Base-by-base conservation (phyloP, 140 eudicot species). In the Bidens hawaiensis region DNA sequence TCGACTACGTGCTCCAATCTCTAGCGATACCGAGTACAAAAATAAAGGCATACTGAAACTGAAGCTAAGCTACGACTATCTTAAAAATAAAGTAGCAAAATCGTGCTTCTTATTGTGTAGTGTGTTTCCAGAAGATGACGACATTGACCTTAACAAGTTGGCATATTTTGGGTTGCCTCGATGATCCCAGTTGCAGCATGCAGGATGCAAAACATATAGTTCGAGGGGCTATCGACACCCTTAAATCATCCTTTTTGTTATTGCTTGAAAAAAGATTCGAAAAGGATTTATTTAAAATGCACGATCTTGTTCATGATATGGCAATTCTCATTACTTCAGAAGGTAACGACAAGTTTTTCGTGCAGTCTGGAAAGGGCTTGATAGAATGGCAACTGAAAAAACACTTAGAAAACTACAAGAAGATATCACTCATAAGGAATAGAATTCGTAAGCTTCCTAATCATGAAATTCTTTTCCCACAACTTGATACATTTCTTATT, bases 291-390 rank as follows among this genome's bases (percentile, higher is more conserved):
- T n/a, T 50, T 17, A 50, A 22, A 66, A 57, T 82, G 79, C 88
- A 82, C 18, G 78, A 75, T 33, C 59, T 78, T 19, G 74, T 82
- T 23, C 81, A 71, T 10, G 75, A 78, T 18, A 69, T 78, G 61
- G 83, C 75, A 2, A 21, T 78, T 19, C 13, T 30, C 0, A 71
- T 82, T 23, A 62, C 81, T 3, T 23, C 59, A 12, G 0, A 56
- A 31, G 67, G 65, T 23, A 22, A 63, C 1, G 18, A 12, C 19
- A 10, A 1, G 34, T 52, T 12, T 23, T 23, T 13, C 18, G 59
- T 52, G 19, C 11, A 16, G n/a, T 38, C 70, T 26, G 65, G 62
- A 19, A 26, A 14, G 21, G 34, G 67, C 4, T 33, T 60, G 26
- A 14, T 6, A 25, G 48, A 66, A 25, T 76, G 70, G 74, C 60